Percentiles rank a stretch among this genome's conserved stretches.
Conservation (phyloP, 2,329 filamentous ascomycete genomes). For the Cercospora sesami region DNA sequence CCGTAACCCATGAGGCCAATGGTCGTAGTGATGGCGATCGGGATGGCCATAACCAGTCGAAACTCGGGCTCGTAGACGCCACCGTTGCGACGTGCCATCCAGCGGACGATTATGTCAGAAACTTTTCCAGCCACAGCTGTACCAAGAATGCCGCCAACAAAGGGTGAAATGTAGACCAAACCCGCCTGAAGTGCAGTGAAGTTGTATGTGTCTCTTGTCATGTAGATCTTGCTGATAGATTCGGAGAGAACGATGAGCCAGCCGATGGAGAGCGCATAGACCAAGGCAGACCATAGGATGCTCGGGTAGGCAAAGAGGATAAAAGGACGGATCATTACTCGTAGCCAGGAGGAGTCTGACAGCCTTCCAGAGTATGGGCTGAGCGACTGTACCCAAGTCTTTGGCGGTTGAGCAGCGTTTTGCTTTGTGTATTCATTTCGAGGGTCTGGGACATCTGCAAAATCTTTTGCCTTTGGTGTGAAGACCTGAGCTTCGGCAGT, state of each 20-base stretch:
- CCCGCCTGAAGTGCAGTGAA: slow-evolving; percentile 80
- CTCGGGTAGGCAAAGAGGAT: slow-evolving; percentile 84
- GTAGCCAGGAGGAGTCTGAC: slow-evolving; percentile 74
- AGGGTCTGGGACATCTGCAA: slow-evolving; percentile 13
- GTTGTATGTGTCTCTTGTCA: slow-evolving; percentile 67
- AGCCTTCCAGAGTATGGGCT: slow-evolving; percentile 77
- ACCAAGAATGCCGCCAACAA: slow-evolving; percentile 84
- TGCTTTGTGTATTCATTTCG: slow-evolving; percentile 64
- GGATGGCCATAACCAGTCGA: slow-evolving; percentile 80
- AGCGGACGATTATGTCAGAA: slow-evolving; percentile 79
- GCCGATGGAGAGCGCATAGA: slow-evolving; percentile 85
- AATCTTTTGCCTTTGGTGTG: background rate
- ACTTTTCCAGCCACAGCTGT: slow-evolving; percentile 87
- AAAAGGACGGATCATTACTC: slow-evolving; percentile 75
- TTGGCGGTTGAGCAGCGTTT: slow-evolving; percentile 65
- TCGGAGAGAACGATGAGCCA: slow-evolving; percentile 97
- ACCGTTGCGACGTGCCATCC: slow-evolving; percentile 81
- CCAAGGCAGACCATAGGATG: slow-evolving; percentile 80
- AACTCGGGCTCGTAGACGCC: slow-evolving; percentile 96
- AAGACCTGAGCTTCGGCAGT: slow-evolving; percentile 14
- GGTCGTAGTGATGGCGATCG: slow-evolving; percentile 73
- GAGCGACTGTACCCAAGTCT: slow-evolving; percentile 73
- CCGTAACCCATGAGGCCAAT: slow-evolving; percentile 93
- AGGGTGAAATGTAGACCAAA: slow-evolving; percentile 85
- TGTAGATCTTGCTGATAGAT: slow-evolving; percentile 77